Evolutionary conservation across 768 basidiomycete species (phyloP), one percentile per base, ranked within the genome.

Genomic region (Suillus hirtellus): DNA sequence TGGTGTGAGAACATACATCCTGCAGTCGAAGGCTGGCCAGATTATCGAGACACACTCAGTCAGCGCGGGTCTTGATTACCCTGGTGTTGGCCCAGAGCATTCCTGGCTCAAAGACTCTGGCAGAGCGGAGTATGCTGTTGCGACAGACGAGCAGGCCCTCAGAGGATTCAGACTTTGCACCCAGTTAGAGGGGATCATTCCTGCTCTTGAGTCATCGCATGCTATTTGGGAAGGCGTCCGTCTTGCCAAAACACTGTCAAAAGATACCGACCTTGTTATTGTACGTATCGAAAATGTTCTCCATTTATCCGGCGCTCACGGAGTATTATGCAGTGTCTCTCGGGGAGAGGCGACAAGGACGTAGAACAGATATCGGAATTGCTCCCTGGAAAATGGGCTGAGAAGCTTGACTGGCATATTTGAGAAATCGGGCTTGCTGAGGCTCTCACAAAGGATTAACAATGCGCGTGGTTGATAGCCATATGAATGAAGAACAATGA

Each of bases 1-100:
- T 76, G 97, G 97, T 63, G 95, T 96, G 60, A 84, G 92, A 71
- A 98, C 97, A 4, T 99, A 99, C 76, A 86, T 99, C 66, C 83
- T 99, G 19, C 97, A 99, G 73, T 90, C 90, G 31, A 73, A 82
- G 34, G 86, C 86, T 14, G 97, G 97, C 47, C 97, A 99, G 78
- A 96, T 99, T 74, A 86, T 91, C 66, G 96, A 98, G 77, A 98
- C 96, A 10, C 95, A 99, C 77, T 97, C 96, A 4, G 90, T 99
- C 77, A 96, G 93, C 68, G 96, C 96, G 56, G 95, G 96, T 21
- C 81, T 97, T 50, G 95, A 98, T 77, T 98, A 98, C 77, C 95
- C 95, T 31, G 95, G 95, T 66, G 96, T 99, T 56, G 97, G 97
- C 24, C 97, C 97, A 10, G 97, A 99, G 76, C 97, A 99, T 72